Percentiles rank a stretch among this genome's conserved stretches.
Evolutionary conservation across 371 early-diverging fungal species (phyloP).

Genomic region (Syncephalastrum sp.): DNA sequence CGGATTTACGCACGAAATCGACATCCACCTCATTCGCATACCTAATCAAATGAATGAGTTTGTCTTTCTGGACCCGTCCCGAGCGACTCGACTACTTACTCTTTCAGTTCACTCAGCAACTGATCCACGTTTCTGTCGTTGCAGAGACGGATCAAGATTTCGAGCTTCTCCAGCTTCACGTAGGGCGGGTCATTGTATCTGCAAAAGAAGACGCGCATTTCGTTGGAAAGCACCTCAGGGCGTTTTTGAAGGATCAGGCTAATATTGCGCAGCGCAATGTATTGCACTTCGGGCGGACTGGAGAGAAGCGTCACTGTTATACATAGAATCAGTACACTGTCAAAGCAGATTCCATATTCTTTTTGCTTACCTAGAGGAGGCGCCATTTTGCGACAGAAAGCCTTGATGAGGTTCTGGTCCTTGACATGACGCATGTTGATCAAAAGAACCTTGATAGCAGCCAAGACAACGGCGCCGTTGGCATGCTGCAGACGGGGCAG

Average conservation of each 20-base stretch:
- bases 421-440: constrained; percentile 64
- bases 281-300: constrained; percentile 90
- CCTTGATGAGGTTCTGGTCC: constrained; percentile 66
- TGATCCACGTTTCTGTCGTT: constrained; percentile 78
- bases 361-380: constrained; percentile 77
- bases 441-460: constrained; percentile 73
- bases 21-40: constrained; percentile 94
- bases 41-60: constrained; percentile 27
- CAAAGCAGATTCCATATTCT: background rate
- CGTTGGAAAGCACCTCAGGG: constrained; percentile 80
- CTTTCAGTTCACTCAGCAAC: constrained; percentile 88
- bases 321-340: background rate
- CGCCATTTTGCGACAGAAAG: constrained; percentile 79
- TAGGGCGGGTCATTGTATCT: constrained; percentile 97
- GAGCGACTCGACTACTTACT: constrained; percentile 51
- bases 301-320: constrained; percentile 80
- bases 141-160: constrained; percentile 83
- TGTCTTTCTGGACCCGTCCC: too few relatives aligned
- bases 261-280: constrained; percentile 91
- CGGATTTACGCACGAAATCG: constrained; percentile 92
- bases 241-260: constrained; percentile 80
- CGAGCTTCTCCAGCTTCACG: constrained; percentile 92
- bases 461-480: constrained; percentile 65
- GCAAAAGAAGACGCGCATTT: constrained; percentile 92
- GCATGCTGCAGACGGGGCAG: constrained; percentile 80